Evolutionary conservation across 768 basidiomycete genomes (phyloP).

Genomic region (Mycena capillaripes): DNA sequence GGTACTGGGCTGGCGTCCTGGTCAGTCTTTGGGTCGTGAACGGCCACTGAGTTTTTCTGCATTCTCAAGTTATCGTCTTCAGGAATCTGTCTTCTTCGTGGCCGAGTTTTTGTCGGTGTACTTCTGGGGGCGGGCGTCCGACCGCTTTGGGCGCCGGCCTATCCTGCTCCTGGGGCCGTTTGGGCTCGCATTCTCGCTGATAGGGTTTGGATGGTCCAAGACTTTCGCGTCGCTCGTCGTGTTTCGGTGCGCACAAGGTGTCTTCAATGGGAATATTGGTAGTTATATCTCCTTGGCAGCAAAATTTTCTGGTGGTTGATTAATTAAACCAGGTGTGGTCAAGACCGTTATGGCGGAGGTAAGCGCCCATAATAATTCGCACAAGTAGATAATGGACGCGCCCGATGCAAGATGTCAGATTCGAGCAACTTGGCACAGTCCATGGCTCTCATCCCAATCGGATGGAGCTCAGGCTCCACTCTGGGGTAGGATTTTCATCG

Average conservation of each 20-base stretch:
- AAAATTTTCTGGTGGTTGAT: no score
- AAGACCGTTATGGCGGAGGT: slow-evolving; percentile 50
- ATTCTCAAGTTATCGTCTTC: background rate
- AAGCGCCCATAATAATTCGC: background rate
- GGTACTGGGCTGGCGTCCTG: slow-evolving; percentile 49
- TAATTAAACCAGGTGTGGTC: slow-evolving; percentile 38
- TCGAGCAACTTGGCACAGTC: slow-evolving; percentile 37
- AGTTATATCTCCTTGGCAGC: background rate
- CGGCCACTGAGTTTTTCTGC: background rate
- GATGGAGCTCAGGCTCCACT: slow-evolving; percentile 37
- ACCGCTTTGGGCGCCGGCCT: slow-evolving; percentile 48
- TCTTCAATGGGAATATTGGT: slow-evolving; percentile 46
- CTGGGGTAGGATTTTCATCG: slow-evolving; percentile 30
- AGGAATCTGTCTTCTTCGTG: slow-evolving; percentile 49
- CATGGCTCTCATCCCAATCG: slow-evolving; percentile 36
- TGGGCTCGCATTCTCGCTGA: slow-evolving; percentile 43
- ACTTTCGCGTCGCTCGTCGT: slow-evolving; percentile 42
- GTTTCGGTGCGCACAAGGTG: slow-evolving; percentile 44
- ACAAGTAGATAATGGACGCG: background rate
- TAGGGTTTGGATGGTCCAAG: slow-evolving; percentile 48
- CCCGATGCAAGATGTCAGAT: slow-evolving; percentile 31
- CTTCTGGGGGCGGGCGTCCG: slow-evolving; percentile 47
- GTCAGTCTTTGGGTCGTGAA: slow-evolving; percentile 27
- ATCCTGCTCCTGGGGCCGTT: slow-evolving; percentile 47
- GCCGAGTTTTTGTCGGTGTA: slow-evolving; percentile 45